Conservation (phyloP, 169 alveolate genomes). For the Plasmodium adleri region DNA sequence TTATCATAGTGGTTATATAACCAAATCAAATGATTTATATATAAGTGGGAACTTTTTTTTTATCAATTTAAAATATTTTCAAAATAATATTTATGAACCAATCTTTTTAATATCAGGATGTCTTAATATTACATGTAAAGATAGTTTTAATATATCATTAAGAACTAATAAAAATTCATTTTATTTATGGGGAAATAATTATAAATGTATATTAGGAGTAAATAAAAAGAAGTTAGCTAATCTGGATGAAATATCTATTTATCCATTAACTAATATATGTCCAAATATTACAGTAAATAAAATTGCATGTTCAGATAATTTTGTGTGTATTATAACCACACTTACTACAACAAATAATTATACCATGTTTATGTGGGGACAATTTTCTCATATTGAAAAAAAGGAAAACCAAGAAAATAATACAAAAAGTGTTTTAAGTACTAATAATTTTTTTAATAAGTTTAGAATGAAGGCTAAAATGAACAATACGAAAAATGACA, state of each 20-base stretch:
- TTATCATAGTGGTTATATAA: slow-evolving; percentile 72
- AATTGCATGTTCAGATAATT: slow-evolving; percentile 75
- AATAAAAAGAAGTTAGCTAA: slow-evolving; percentile 53
- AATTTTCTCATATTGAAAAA: slow-evolving; percentile 55
- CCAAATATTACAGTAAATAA: slow-evolving; percentile 61
- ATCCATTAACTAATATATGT: slow-evolving; percentile 51
- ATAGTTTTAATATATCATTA: slow-evolving; percentile 49
- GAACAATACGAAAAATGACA: slow-evolving; percentile 9
- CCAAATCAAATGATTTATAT: slow-evolving; percentile 56
- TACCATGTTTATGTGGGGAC: slow-evolving; percentile 75
- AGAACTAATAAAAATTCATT: slow-evolving; percentile 34
- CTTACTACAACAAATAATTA: slow-evolving; percentile 21
- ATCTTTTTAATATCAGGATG: slow-evolving; percentile 76
- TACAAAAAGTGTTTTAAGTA: neutral
- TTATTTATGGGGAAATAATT: slow-evolving; percentile 74
- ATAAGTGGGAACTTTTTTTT: slow-evolving; percentile 79
- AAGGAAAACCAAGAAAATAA: slow-evolving; percentile 12
- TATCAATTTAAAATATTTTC: slow-evolving; percentile 76
- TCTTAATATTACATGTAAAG: slow-evolving; percentile 57
- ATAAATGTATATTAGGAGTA: slow-evolving; percentile 74
- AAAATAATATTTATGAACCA: slow-evolving; percentile 78
- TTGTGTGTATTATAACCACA: slow-evolving; percentile 56
- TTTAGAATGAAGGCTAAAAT: slow-evolving; percentile 35
- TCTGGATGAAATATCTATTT: slow-evolving; percentile 71
- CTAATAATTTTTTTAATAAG: slow-evolving; percentile 36